These are phyloP conservation scores for Somion occarium DNA, from an alignment of 1,284 basidiomycete genomes.

Conservation along the genomic window DNA sequence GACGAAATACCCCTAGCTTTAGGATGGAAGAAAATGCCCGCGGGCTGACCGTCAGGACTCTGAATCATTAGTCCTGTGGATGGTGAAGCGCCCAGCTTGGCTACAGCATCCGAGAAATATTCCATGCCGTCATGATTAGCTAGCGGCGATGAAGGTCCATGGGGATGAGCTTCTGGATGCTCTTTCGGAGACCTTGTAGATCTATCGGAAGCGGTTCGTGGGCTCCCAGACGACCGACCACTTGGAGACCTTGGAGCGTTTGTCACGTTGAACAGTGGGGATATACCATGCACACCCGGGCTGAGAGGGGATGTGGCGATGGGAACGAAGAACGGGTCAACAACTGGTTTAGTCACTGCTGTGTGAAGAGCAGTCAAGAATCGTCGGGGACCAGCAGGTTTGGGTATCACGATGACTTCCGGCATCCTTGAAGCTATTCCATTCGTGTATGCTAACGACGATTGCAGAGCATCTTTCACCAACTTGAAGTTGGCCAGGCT, in stretches of 20 bases:
- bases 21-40: conserved; percentile 95
- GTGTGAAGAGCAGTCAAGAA: conserved; percentile 88
- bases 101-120: conserved; percentile 80
- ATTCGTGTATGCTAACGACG: conserved; percentile 47
- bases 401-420: conserved; percentile 92
- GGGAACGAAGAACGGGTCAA: conserved; percentile 88
- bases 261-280: conserved; percentile 39
- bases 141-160: conserved; percentile 68
- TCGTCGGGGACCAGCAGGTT: conserved; percentile 89
- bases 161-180: conserved; percentile 30
- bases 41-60: conserved; percentile 87
- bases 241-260: conserved; percentile 37
- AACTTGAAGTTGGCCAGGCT: conserved; percentile 84
- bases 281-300: conserved; percentile 44
- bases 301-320: conserved; percentile 88
- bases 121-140: conserved; percentile 74
- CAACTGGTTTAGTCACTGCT: conserved; percentile 74
- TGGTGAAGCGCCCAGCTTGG: conserved; percentile 70
- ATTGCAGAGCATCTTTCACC: conserved; percentile 82
- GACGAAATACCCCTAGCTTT: conserved; percentile 32
- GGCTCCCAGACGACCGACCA: conserved; percentile 38
- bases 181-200: conserved; percentile 53
- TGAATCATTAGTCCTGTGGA: conserved; percentile 89
- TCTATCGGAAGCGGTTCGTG: conserved; percentile 53
- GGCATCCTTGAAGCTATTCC: conserved; percentile 42